Conservation (phyloP, 2,329 filamentous ascomycete species). For the Fusarium sp. region DNA sequence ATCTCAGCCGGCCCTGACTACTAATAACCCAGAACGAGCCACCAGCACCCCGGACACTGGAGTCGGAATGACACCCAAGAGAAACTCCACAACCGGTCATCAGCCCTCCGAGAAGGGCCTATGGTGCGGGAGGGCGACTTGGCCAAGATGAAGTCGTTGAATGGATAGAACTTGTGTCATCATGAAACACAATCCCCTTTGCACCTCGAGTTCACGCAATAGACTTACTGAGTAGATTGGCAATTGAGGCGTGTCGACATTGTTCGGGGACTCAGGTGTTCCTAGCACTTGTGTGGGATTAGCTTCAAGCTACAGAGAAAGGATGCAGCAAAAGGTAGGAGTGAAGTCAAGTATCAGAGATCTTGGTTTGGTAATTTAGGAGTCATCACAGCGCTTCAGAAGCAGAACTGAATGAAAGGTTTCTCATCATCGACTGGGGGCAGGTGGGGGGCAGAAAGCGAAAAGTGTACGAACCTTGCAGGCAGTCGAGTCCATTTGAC, state of each 20-base stretch:
- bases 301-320: slow-evolving; percentile 10
- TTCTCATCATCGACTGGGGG: slow-evolving; percentile 71
- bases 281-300: slow-evolving; percentile 17
- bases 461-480: slow-evolving; percentile 25
- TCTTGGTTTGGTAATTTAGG: slow-evolving; percentile 73
- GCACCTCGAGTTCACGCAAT: not conserved
- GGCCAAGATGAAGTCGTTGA: slow-evolving; percentile 76
- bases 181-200: slow-evolving; percentile 40
- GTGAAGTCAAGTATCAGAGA: slow-evolving; percentile 61
- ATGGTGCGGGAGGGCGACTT: slow-evolving; percentile 80
- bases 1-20: slow-evolving; percentile 66
- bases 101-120: slow-evolving; percentile 58
- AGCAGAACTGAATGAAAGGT: slow-evolving; percentile 78
- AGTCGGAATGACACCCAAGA: slow-evolving; percentile 69
- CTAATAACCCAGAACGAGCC: slow-evolving; percentile 67
- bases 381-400: slow-evolving; percentile 77
- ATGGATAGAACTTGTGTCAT: slow-evolving; percentile 77
- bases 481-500: not conserved
- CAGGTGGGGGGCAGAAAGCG: not conserved
- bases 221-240: slow-evolving; percentile 24
- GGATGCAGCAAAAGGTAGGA: slow-evolving; percentile 12
- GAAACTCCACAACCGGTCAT: slow-evolving; percentile 84
- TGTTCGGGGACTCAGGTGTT: not conserved
- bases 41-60: slow-evolving; percentile 61
- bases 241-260: not conserved